Base-by-base conservation (phyloP, 768 basidiomycete species). In the Bullera alba region DNA sequence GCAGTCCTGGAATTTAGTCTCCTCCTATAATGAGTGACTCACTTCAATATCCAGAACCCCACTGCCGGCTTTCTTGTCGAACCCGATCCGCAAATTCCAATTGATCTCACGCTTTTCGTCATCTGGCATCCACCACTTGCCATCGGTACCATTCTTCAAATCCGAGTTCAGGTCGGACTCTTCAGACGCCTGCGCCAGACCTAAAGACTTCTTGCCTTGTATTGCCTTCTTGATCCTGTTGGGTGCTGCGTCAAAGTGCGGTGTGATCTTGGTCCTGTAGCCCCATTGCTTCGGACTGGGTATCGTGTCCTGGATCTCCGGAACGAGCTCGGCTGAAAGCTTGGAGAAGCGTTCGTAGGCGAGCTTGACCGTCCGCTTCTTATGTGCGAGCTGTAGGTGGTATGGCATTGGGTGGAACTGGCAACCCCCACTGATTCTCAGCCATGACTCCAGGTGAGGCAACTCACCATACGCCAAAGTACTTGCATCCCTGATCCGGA, bases 261-360 rank as follows among this genome's bases (percentile, higher is more conserved):
- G 95, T 0, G 95, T 96, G 46, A 99, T 83, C 75, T 99, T 99
- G 1, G 95, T 99, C 27, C 93, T 82, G 70, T 99, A 99, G 45
- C 79, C 81, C 69, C 93, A 96, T 47, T 92, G 82, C 42, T 87
- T 76, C 0, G 93, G 95, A 0, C 87, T 90, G n/a, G 81, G 79
- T 5, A 90, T 82, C 0, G 91, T 95, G 0, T 82, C 73, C 32
- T 79, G 77, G 17, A 90, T 81, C 0, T 70, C 46, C 6, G 93
- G 91, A 1, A 93, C 74, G 0, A 75, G 70, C 0, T 77, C 66
- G 2, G 77, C 63, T 2, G 80, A 72, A 0, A 95, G 76, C 23
- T 44, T 36, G 1, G 63, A 69, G 43, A 61, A 69, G 42, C 67
- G 54, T 28, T 54, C 15, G 39, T 69, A 69, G 22, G 67, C 67